Conservation (phyloP, 805 yeast genomes). For the Yamadazyma phyllophila region DNA sequence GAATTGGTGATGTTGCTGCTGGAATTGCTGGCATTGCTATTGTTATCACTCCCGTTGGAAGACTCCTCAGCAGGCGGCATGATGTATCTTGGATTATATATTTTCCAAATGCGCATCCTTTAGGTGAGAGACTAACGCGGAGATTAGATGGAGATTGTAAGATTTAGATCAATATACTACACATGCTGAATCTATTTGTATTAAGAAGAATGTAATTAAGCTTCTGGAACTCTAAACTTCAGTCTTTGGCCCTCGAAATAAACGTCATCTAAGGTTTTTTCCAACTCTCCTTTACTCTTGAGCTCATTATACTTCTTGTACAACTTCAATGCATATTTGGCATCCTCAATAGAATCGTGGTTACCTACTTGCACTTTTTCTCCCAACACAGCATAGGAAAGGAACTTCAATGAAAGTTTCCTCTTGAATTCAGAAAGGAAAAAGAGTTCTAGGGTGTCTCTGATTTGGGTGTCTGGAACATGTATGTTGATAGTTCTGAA, state of each 20-base stretch:
- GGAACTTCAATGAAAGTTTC: conserved; percentile 76
- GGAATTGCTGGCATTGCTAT: background rate
- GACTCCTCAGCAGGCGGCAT: too few relatives aligned
- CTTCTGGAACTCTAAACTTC: conserved; percentile 51
- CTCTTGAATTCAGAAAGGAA: conserved; percentile 74
- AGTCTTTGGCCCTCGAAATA: conserved; percentile 66
- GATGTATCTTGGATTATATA: too few relatives aligned
- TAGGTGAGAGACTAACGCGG: too few relatives aligned
- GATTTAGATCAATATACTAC: background rate
- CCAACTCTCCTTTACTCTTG: conserved; percentile 55
- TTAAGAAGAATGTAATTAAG: conserved; percentile 7
- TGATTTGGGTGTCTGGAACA: conserved; percentile 79
- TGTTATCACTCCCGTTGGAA: background rate
- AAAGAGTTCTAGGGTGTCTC: conserved; percentile 84
- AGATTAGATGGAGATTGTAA: background rate
- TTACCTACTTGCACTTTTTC: conserved; percentile 85
- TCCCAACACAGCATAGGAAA: conserved; percentile 75
- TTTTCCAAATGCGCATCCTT: too few relatives aligned
- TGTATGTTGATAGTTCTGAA: conserved; percentile 90
- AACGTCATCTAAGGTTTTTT: conserved; percentile 58
- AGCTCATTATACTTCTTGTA: conserved; percentile 73
- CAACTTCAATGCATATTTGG: conserved; percentile 75
- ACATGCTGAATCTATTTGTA: background rate
- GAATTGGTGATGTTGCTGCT: background rate
- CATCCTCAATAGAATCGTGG: conserved; percentile 97